Evolutionary conservation across 1,284 basidiomycete genomes (phyloP).

Genomic region (Vanrija pseudolonga): DNA sequence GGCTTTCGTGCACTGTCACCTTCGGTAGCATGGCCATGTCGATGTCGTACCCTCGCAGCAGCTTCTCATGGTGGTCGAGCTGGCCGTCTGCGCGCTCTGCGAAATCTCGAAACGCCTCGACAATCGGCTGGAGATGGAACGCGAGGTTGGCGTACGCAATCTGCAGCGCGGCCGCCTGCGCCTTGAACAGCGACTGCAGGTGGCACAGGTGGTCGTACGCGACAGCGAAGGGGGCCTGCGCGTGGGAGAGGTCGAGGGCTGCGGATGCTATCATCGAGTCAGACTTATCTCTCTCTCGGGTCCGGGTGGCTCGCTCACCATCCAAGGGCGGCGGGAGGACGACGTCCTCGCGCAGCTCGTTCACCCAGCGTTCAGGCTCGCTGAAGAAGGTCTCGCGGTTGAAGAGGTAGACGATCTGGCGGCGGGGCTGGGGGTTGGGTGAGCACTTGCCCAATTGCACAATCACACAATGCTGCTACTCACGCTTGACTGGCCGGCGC

Average conservation of each 20-base stretch:
- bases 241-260: slow-evolving; percentile 15
- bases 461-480: slow-evolving; percentile 4
- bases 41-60: slow-evolving; percentile 29
- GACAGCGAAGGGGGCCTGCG: slow-evolving; percentile 38
- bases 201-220: slow-evolving; percentile 42
- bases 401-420: slow-evolving; percentile 34
- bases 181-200: slow-evolving; percentile 40
- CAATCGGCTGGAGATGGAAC: slow-evolving; percentile 38
- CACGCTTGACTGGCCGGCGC: slow-evolving; percentile 20
- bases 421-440: slow-evolving; percentile 3
- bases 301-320: slow-evolving; percentile 29
- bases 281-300: background rate
- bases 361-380: slow-evolving; percentile 38
- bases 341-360: slow-evolving; percentile 35
- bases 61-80: slow-evolving; percentile 30
- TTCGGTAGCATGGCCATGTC: slow-evolving; percentile 44
- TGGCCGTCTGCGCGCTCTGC: slow-evolving; percentile 27
- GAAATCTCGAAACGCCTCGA: slow-evolving; percentile 35
- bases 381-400: slow-evolving; percentile 45
- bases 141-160: slow-evolving; percentile 43
- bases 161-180: slow-evolving; percentile 36
- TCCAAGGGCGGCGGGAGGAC: slow-evolving; percentile 36
- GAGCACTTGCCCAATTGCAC: background rate
- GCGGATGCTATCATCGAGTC: slow-evolving; percentile 5
- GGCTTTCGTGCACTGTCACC: slow-evolving; percentile 34